These are phyloP conservation scores for Phanerodontia chrysosporium DNA, from an alignment of 768 basidiomycete genomes.

Conservation along the genomic window DNA sequence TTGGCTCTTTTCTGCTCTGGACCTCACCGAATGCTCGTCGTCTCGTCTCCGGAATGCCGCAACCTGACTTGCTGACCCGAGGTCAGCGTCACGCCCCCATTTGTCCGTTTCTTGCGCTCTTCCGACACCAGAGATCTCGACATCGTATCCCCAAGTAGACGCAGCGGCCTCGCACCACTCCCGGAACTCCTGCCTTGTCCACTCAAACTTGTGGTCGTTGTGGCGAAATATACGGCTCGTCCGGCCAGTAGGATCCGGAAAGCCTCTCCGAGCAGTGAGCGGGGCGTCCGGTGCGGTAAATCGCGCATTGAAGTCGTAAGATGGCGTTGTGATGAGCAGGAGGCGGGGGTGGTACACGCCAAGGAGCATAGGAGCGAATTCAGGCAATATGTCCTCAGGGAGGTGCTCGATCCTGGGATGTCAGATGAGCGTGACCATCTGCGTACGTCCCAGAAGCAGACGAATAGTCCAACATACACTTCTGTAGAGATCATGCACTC, in stretches of 20 bases:
- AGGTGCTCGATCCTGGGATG: slow-evolving; percentile 79
- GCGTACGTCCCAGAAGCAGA: not conserved
- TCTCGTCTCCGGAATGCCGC: slow-evolving; percentile 56
- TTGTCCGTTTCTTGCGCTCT: slow-evolving; percentile 54
- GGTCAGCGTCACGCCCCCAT: slow-evolving; percentile 63
- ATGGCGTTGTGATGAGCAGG: slow-evolving; percentile 81
- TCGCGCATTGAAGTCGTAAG: slow-evolving; percentile 76
- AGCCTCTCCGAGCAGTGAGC: slow-evolving; percentile 39
- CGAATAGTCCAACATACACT: slow-evolving; percentile 51
- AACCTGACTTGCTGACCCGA: slow-evolving; percentile 65
- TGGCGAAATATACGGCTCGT: slow-evolving; percentile 78
- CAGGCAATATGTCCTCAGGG: slow-evolving; percentile 47
- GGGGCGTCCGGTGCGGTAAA: slow-evolving; percentile 57
- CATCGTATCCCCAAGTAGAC: slow-evolving; percentile 67
- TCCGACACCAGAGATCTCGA: slow-evolving; percentile 59
- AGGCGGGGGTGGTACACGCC: slow-evolving; percentile 73
- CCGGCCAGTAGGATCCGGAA: slow-evolving; percentile 69
- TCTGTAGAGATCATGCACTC: slow-evolving; percentile 78
- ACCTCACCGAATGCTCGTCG: slow-evolving; percentile 24
- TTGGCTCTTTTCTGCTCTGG: slow-evolving; percentile 19
- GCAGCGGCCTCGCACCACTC: slow-evolving; percentile 57
- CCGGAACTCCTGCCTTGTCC: slow-evolving; percentile 72
- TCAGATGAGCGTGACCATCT: not conserved
- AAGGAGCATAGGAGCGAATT: slow-evolving; percentile 67
- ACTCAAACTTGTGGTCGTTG: slow-evolving; percentile 85